These are phyloP conservation scores for Tetradesmus lagerheimii DNA, from an alignment of 139 green algal species.

Conservation along the genomic window DNA sequence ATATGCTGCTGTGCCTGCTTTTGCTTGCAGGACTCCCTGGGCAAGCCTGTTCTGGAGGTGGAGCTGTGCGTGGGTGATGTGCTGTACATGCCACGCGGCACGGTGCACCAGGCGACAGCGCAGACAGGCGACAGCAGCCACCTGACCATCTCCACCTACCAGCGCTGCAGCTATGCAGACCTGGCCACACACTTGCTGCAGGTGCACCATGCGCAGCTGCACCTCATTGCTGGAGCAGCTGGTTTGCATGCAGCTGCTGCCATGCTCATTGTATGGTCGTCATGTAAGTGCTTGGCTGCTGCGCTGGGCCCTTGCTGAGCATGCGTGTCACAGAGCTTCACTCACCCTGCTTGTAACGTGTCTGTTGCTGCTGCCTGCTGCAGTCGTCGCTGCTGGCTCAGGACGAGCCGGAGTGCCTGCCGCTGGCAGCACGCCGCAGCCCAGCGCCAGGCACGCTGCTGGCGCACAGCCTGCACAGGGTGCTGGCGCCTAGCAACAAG, in stretches of 20 bases:
- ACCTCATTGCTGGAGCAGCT: background rate
- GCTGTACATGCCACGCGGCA: conserved; percentile 90
- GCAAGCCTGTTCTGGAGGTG: conserved; percentile 71
- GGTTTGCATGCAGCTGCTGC: background rate
- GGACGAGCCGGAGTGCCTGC: conserved; percentile 48
- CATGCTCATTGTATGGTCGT: too few relatives aligned
- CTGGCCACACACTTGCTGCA: conserved; percentile 50
- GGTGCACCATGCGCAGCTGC: background rate
- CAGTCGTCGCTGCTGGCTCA: background rate
- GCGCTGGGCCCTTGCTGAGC: too few relatives aligned
- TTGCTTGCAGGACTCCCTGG: conserved; percentile 53
- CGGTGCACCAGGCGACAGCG: conserved; percentile 77
- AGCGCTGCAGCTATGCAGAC: conserved; percentile 69
- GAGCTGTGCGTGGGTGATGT: conserved; percentile 82
- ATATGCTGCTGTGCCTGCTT: background rate
- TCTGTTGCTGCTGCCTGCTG: background rate
- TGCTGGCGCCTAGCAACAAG: conserved; percentile 12
- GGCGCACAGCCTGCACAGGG: conserved; percentile 42
- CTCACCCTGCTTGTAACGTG: too few relatives aligned
- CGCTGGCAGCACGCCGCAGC: conserved; percentile 54
- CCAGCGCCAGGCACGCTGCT: conserved; percentile 59
- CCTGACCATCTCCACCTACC: conserved; percentile 84
- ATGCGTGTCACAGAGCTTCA: too few relatives aligned
- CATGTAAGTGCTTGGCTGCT: too few relatives aligned
- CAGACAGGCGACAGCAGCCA: conserved; percentile 52